Evolutionary conservation across 768 basidiomycete species (phyloP).

Genomic region (Mycena olivaceomarginata): DNA sequence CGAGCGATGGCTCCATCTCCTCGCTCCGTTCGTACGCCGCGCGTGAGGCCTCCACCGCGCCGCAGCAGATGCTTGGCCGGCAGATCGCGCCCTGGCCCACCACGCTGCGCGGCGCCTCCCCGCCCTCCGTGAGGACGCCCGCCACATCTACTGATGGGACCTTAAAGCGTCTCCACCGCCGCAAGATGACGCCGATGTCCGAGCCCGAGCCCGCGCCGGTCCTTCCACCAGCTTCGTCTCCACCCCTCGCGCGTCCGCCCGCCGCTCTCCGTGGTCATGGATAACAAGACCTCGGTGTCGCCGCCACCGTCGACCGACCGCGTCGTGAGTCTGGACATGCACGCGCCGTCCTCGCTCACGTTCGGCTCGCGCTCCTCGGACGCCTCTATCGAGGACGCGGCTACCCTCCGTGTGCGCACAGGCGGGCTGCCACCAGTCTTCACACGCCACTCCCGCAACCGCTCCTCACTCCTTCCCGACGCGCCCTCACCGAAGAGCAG

Average conservation of each 20-base stretch:
- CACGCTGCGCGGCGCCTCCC: slow-evolving; percentile 48
- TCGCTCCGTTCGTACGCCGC: slow-evolving; percentile 72
- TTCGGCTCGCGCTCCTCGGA: slow-evolving; percentile 59
- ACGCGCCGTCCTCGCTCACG: slow-evolving; percentile 62
- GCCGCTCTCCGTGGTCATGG: background rate
- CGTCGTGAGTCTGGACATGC: slow-evolving; percentile 46
- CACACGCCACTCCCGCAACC: slow-evolving; percentile 54
- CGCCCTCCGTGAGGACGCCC: slow-evolving; percentile 41
- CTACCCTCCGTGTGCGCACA: slow-evolving; percentile 7
- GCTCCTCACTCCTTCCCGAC: slow-evolving; percentile 49
- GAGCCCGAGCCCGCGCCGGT: slow-evolving; percentile 74
- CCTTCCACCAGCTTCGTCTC: slow-evolving; percentile 70
- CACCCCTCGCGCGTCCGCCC: slow-evolving; percentile 42
- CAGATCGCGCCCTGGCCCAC: slow-evolving; percentile 80
- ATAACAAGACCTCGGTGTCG: slow-evolving; percentile 39
- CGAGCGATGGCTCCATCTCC: slow-evolving; percentile 60
- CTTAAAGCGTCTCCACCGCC: slow-evolving; percentile 67
- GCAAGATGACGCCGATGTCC: slow-evolving; percentile 75
- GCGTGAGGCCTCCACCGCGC: slow-evolving; percentile 40
- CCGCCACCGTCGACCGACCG: slow-evolving; percentile 50
- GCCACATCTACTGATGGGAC: slow-evolving; percentile 37
- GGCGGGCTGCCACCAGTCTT: slow-evolving; percentile 55
- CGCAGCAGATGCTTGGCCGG: slow-evolving; percentile 63
- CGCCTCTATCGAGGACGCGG: slow-evolving; percentile 35
- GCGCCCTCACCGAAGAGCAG: slow-evolving; percentile 46